phyloP scores from a whole-genome alignment of 2,329 filamentous ascomycete species.

The Blastomyces parvus region DNA sequence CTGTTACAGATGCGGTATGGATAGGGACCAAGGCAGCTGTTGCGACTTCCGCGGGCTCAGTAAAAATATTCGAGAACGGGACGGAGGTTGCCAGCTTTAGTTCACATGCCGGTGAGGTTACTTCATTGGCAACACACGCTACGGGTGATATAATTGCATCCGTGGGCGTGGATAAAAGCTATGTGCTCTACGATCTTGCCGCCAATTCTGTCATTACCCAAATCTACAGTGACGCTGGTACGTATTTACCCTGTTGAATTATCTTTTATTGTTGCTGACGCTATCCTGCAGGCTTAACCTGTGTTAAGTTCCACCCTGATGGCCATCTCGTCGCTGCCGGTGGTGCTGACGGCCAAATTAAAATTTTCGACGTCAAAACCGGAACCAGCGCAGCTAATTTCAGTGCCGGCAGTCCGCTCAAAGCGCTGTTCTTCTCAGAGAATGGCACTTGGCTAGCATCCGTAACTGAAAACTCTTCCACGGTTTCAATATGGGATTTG shows the following conservation, averaged over 20 bases:
- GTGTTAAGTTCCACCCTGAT: constrained; percentile 85
- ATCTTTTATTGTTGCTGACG: constrained; percentile 22
- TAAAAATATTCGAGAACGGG: constrained; percentile 71
- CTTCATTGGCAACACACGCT: constrained; percentile 69
- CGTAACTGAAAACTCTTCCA: constrained; percentile 64
- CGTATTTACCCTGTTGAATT: constrained; percentile 25
- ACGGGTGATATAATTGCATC: constrained; percentile 75
- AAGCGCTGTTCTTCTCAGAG: constrained; percentile 78
- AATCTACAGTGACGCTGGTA: constrained; percentile 70
- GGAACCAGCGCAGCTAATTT: constrained; percentile 70
- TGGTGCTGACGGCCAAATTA: constrained; percentile 68
- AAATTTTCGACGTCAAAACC: constrained; percentile 78
- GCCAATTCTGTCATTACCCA: constrained; percentile 61
- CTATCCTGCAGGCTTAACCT: constrained; percentile 53
- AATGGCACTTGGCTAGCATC: constrained; percentile 95
- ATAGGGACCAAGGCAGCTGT: constrained; percentile 58
- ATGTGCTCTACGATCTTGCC: constrained; percentile 75
- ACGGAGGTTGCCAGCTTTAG: constrained; percentile 58
- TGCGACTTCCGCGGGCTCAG: constrained; percentile 62
- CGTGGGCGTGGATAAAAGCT: constrained; percentile 83
- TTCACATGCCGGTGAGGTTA: constrained; percentile 76
- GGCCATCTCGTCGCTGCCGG: constrained; percentile 88
- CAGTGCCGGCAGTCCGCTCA: constrained; percentile 54
- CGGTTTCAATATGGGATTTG: constrained; percentile 80
- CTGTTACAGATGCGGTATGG: constrained; percentile 56